Evolutionary conservation across 23 red algal species (phyloP).

Genomic region (Gracilaria gracilis): DNA sequence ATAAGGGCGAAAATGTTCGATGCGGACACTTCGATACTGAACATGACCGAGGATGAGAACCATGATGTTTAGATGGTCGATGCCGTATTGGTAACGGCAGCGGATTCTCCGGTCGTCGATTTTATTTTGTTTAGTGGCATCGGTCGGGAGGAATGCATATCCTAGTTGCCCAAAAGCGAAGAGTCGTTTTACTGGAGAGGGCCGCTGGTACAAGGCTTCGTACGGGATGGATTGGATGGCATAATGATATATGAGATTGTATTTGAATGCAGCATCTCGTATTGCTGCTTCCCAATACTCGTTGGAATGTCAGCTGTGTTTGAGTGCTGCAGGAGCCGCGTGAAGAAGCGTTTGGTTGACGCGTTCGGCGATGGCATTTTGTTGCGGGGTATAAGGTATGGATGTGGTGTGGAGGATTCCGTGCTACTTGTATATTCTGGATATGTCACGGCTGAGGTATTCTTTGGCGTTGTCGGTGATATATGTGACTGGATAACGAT

Average conservation of each 20-base stretch:
- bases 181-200: background rate
- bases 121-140: background rate
- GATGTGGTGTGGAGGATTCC: background rate
- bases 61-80: background rate
- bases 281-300: constrained; percentile 25
- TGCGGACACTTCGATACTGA: background rate
- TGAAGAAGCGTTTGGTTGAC: background rate
- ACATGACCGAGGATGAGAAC: background rate
- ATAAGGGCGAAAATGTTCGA: constrained; percentile 14
- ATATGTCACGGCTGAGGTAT: background rate
- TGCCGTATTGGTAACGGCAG: constrained; percentile 20
- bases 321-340: background rate
- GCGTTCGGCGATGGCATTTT: background rate
- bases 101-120: background rate
- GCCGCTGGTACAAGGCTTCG: background rate
- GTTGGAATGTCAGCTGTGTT: background rate
- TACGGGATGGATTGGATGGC: background rate
- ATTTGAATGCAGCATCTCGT: constrained; percentile 29
- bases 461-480: constrained; percentile 12
- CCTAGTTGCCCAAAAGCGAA: constrained; percentile 27
- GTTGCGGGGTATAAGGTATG: background rate
- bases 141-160: background rate
- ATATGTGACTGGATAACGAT: background rate
- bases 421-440: background rate
- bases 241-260: constrained; percentile 27